A percentile compares a stretch with the other conserved stretches of the same genome.
Evolutionary conservation across 108 stramenopile genomes (phyloP).

Genomic region (Pseudonitzschia pungens): DNA sequence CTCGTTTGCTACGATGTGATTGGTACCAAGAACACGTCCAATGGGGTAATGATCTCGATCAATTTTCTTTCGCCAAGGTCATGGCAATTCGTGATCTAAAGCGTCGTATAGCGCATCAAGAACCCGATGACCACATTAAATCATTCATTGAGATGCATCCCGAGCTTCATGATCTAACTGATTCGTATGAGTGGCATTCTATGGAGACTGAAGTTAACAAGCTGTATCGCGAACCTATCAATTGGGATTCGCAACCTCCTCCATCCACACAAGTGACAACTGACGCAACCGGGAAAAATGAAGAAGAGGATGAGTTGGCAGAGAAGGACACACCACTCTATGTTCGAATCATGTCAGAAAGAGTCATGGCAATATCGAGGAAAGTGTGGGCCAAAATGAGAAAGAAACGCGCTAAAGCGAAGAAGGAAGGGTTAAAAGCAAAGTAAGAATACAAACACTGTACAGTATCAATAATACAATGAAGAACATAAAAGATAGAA

Average conservation of each 20-base stretch:
- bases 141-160: constrained; percentile 32
- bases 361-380: constrained; percentile 41
- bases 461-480: constrained; percentile 16
- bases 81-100: constrained; percentile 70
- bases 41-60: constrained; percentile 68
- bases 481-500: background rate
- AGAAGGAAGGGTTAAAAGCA: constrained; percentile 6
- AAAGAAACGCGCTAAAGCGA: constrained; percentile 20
- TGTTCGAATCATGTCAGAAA: constrained; percentile 49
- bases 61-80: constrained; percentile 74
- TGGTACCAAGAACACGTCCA: constrained; percentile 79
- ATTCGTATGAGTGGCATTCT: constrained; percentile 78
- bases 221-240: constrained; percentile 28
- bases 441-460: background rate
- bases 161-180: constrained; percentile 39
- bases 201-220: constrained; percentile 47
- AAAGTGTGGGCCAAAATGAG: constrained; percentile 30
- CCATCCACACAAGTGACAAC: background rate
- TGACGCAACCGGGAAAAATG: background rate
- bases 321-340: constrained; percentile 23
- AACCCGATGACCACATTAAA: constrained; percentile 46
- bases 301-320: constrained; percentile 10
- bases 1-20: constrained; percentile 71
- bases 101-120: constrained; percentile 48
- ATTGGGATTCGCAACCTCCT: constrained; percentile 28